phyloP scores from a whole-genome alignment of 2,329 filamentous ascomycete species.

The Fusarium oligoseptatum region DNA sequence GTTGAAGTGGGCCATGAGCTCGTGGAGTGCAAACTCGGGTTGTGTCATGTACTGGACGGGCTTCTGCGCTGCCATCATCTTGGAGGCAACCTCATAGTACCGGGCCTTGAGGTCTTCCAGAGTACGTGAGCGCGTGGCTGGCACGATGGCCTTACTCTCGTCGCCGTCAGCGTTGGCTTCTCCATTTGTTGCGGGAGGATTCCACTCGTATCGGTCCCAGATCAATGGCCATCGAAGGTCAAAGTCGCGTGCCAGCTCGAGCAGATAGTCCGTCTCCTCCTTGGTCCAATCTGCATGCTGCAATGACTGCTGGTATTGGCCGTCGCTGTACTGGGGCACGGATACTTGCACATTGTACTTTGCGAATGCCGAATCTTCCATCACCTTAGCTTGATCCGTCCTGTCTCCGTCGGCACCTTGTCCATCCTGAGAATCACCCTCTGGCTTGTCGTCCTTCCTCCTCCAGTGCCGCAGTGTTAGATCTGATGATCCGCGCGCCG shows the following conservation, averaged over 20 bases:
- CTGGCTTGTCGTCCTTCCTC: constrained; percentile 67
- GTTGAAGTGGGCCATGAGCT: constrained; percentile 89
- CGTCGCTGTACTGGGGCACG: constrained; percentile 85
- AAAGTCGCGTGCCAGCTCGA: constrained; percentile 80
- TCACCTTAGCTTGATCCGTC: constrained; percentile 40
- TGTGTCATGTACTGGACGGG: constrained; percentile 89
- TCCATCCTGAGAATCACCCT: constrained; percentile 49
- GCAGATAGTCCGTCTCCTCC: constrained; percentile 93
- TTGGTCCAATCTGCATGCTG: constrained; percentile 85
- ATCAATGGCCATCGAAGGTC: constrained; percentile 93
- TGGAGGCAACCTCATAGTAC: constrained; percentile 89
- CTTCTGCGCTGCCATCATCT: constrained; percentile 84
- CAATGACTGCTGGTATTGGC: constrained; percentile 84
- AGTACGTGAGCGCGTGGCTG: constrained; percentile 69
- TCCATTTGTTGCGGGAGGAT: constrained; percentile 59
- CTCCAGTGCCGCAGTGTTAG: constrained; percentile 86
- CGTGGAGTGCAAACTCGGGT: constrained; percentile 84
- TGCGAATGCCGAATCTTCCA: constrained; percentile 77
- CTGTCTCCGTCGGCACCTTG: constrained; percentile 41
- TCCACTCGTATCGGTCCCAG: constrained; percentile 91
- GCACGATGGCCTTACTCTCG: constrained; percentile 66
- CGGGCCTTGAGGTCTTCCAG: constrained; percentile 93
- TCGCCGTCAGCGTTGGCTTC: constrained; percentile 61
- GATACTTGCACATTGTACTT: constrained; percentile 89
- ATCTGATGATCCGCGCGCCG: constrained; percentile 76